Base-by-base conservation (phyloP, 192 early-diverging fungal species). In the Backusella australiensis region DNA sequence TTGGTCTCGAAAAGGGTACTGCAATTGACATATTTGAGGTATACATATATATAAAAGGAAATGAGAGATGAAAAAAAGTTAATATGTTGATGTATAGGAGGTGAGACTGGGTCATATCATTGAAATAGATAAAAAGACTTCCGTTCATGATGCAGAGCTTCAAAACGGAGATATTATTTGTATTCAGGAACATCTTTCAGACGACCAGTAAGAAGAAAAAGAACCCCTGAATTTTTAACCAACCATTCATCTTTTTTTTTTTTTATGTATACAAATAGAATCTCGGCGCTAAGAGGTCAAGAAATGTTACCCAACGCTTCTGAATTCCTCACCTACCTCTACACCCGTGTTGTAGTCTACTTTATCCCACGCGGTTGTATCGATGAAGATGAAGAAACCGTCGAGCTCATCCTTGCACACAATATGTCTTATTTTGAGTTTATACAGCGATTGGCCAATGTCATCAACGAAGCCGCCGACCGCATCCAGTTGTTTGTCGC, bases 141-240 rank as follows among this genome's bases (percentile, higher is more conserved):
- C 92, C 0, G 95, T 96, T 81, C 53, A 68, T 3, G 71, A 81
- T 26, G 90, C 93, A 21, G 98, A 98, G 78, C 89, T 99, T 68
- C 90, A 94, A 80, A 91, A 93, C 73, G 98, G 98, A 38, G 98
- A 99, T 80, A 98, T 99, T 72, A 88, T 99, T 72, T 91, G 89
- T 76, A 90, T 93, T 78, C 95, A 97, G 80, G 81, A 83, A 34
- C 83, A 85, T 15, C 75, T 90, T 29, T 85, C 81, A 32, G 21
- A 71, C 6, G 81, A 79, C 59, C 78, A 85, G 70, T 71, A 46
- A 49, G 70, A 9, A 59, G 2, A 29, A 49, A 19, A 49, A 19
- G 17, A 49, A 49, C 17, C 17, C 19, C 6, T 56, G 19, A 56
- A 56, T 21, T 56, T 6, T 7, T n/a, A 19, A 49, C 17, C 32